Percentiles rank a stretch among this genome's conserved stretches.
phyloP scores from a whole-genome alignment of 2,329 filamentous ascomycete genomes.

The Colletotrichum endophyticum region DNA sequence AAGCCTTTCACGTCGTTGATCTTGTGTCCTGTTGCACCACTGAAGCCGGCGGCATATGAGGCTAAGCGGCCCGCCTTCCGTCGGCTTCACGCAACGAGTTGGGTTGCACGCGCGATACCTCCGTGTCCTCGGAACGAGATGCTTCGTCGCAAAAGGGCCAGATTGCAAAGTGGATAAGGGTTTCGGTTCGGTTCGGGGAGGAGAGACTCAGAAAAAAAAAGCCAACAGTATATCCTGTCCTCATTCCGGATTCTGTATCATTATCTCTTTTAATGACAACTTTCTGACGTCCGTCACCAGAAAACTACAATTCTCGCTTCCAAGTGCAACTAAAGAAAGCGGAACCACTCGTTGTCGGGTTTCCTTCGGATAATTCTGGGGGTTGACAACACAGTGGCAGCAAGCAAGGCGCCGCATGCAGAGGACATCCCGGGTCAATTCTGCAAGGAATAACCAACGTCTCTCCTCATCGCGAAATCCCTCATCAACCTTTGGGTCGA shows the following conservation, averaged over 20 bases:
- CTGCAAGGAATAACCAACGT: background rate
- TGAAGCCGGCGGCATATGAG: background rate
- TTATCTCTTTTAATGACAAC: background rate
- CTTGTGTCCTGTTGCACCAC: background rate
- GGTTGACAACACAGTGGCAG: background rate
- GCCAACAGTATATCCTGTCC: background rate
- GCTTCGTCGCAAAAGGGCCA: background rate
- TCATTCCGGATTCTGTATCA: background rate
- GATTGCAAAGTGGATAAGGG: background rate
- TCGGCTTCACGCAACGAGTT: background rate
- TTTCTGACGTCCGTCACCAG: background rate
- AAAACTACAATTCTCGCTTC: background rate
- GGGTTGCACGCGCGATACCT: background rate
- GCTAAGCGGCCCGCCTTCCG: conserved; percentile 15
- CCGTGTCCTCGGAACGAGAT: conserved; percentile 1
- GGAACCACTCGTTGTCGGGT: background rate
- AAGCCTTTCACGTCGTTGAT: background rate
- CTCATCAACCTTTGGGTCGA: background rate
- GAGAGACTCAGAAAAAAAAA: background rate
- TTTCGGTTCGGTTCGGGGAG: background rate
- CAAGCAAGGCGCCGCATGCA: background rate
- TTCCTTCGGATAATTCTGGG: conserved; percentile 15
- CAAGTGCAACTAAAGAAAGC: background rate
- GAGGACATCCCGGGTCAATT: background rate
- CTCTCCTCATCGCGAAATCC: conserved; percentile 10